These are phyloP conservation scores for Thelephora terrestris DNA, from an alignment of 1,284 basidiomycete species.

Conservation along the genomic window DNA sequence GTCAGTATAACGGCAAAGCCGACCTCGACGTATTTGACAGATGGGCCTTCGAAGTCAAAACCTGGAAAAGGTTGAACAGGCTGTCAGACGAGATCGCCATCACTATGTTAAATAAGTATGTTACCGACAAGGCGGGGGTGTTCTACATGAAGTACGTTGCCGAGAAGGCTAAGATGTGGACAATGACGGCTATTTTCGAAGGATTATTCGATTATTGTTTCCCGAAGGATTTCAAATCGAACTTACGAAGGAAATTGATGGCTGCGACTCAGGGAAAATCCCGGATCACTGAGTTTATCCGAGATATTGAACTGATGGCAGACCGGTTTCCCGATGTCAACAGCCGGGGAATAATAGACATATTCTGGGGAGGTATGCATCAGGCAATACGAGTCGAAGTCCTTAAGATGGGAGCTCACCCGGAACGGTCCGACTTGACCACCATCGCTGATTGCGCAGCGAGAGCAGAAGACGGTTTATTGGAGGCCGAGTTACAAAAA, in stretches of 20 bases:
- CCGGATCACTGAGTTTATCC: conserved; percentile 8
- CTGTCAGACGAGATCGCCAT: conserved; percentile 6
- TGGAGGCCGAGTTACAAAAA: too few relatives aligned
- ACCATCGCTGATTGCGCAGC: too few relatives aligned
- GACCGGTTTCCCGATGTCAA: conserved; percentile 11
- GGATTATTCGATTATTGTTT: conserved; percentile 16
- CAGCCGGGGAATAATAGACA: conserved; percentile 9
- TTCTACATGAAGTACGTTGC: too few relatives aligned
- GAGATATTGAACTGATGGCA: conserved; percentile 7
- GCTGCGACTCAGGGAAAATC: conserved; percentile 7
- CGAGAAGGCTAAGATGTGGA: conserved; percentile 8
- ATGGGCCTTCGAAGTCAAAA: conserved; percentile 11
- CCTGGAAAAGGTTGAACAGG: conserved; percentile 8
- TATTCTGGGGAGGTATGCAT: conserved; percentile 13
- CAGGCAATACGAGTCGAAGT: too few relatives aligned
- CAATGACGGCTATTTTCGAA: conserved; percentile 9
- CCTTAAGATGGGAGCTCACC: too few relatives aligned
- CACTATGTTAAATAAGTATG: too few relatives aligned
- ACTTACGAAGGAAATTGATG: conserved; percentile 8
- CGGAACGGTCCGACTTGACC: too few relatives aligned
- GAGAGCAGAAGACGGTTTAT: too few relatives aligned
- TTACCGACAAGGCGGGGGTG: too few relatives aligned
- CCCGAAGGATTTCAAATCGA: conserved; percentile 12
- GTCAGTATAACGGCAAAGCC: conserved; percentile 8
- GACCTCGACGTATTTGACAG: conserved; percentile 12